These are phyloP conservation scores for Apophysomyces trapeziformis DNA, from an alignment of 371 early-diverging fungal genomes.

Conservation along the genomic window DNA sequence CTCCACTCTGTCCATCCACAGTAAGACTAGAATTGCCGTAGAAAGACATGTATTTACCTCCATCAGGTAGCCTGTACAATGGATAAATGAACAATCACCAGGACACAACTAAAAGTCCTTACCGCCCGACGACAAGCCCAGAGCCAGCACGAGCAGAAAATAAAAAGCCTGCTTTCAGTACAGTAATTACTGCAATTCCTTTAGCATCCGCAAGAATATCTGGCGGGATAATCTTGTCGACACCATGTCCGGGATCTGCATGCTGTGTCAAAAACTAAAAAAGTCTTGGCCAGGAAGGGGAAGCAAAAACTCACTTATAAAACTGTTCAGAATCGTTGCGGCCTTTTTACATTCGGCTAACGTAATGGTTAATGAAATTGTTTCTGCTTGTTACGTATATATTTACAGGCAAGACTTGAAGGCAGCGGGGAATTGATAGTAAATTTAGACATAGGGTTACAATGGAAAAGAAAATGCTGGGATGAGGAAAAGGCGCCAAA, in stretches of 20 bases:
- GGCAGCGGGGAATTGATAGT: constrained; percentile 46
- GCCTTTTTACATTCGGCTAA: constrained; percentile 77
- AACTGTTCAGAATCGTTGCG: constrained; percentile 77
- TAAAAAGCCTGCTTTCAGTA: constrained; percentile 91
- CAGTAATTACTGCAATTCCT: constrained; percentile 91
- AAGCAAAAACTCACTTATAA: constrained; percentile 56
- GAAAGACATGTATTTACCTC: neutral
- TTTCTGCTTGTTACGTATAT: too few species aligned
- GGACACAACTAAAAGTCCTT: constrained; percentile 2
- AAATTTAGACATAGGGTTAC: constrained; percentile 8
- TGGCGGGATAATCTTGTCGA: constrained; percentile 79
- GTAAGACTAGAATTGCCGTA: neutral
- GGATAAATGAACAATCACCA: neutral
- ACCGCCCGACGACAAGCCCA: constrained; percentile 89
- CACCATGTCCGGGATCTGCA: constrained; percentile 65
- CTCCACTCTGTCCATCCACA: constrained; percentile 24
- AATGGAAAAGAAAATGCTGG: neutral
- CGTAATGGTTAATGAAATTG: too few species aligned
- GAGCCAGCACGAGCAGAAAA: constrained; percentile 93
- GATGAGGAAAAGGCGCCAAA: constrained; percentile 1
- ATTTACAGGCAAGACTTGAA: constrained; percentile 36
- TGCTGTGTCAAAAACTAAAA: neutral
- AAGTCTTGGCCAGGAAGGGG: neutral
- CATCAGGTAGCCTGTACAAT: neutral
- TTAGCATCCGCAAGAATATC: constrained; percentile 76